Evolutionary conservation across 1,284 basidiomycete genomes (phyloP).

Genomic region (Microbotryum violaceum): DNA sequence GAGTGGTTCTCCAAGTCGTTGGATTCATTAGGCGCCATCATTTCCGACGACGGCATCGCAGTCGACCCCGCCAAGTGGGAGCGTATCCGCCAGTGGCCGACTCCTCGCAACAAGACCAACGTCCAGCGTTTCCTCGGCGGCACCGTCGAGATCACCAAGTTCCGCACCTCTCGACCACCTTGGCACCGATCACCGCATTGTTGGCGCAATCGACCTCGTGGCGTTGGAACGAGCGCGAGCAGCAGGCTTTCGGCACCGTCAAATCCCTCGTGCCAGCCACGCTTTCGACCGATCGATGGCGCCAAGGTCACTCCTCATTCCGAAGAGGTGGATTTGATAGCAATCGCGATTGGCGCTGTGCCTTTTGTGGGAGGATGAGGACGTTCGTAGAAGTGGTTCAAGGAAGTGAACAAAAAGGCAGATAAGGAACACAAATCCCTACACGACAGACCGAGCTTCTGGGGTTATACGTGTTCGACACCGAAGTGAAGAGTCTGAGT

Average conservation of each 20-base stretch:
- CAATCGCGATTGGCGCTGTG: too few species aligned
- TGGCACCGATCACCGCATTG: constrained; percentile 30
- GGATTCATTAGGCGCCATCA: constrained; percentile 39
- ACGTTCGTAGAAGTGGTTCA: too few species aligned
- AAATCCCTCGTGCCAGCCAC: constrained; percentile 36
- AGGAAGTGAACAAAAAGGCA: too few species aligned
- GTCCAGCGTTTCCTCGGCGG: constrained; percentile 46
- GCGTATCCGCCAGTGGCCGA: constrained; percentile 29
- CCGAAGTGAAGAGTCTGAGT: too few species aligned
- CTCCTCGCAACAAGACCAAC: constrained; percentile 41
- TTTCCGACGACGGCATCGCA: constrained; percentile 38
- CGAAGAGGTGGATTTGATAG: too few species aligned
- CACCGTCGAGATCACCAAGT: constrained; percentile 44
- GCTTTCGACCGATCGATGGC: constrained; percentile 41
- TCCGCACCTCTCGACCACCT: constrained; percentile 38
- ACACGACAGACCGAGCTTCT: too few species aligned
- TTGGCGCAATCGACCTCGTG: constrained; percentile 36
- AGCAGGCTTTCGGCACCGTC: constrained; percentile 40
- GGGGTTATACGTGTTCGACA: too few species aligned
- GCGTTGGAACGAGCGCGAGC: too few species aligned
- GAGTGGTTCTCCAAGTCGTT: constrained; percentile 32
- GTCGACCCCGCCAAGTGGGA: constrained; percentile 37
- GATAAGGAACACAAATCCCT: too few species aligned
- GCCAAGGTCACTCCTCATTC: constrained; percentile 6
- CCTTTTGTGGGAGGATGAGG: too few species aligned